Percentiles rank a stretch among this genome's conserved stretches.
These are phyloP conservation scores for Chaetoceros muelleri DNA, from an alignment of 108 stramenopile species.

Conservation along the genomic window DNA sequence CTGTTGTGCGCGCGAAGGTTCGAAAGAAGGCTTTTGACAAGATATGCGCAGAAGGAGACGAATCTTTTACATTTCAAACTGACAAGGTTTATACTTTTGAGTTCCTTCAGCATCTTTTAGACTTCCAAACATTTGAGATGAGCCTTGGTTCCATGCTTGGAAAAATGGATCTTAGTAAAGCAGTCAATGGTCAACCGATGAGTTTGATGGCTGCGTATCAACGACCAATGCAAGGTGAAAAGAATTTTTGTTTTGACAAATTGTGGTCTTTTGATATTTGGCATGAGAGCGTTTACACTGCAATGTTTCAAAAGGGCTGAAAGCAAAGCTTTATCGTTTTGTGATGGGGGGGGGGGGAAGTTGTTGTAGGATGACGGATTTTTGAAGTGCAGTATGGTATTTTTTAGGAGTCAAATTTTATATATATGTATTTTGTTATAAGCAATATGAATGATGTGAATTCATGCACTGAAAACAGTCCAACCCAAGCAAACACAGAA, in stretches of 20 bases:
- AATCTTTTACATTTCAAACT: constrained; percentile 29
- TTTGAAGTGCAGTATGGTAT: too few relatives aligned
- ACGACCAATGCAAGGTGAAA: constrained; percentile 2
- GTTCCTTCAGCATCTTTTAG: constrained; percentile 75
- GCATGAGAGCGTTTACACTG: constrained; percentile 46
- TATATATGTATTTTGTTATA: too few relatives aligned
- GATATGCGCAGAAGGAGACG: constrained; percentile 10
- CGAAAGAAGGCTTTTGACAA: constrained; percentile 70
- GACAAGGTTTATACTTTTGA: constrained; percentile 74
- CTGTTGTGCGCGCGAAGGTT: constrained; percentile 31
- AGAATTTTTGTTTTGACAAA: not conserved
- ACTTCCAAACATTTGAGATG: constrained; percentile 62
- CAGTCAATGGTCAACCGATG: constrained; percentile 62
- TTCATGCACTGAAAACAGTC: too few relatives aligned
- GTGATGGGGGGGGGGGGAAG: too few relatives aligned
- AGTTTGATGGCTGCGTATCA: constrained; percentile 38
- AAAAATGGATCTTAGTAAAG: constrained; percentile 33
- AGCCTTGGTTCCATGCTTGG: constrained; percentile 58
- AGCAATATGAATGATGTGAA: too few relatives aligned
- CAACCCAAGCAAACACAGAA: too few relatives aligned
- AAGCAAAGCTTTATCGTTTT: too few relatives aligned
- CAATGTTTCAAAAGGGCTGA: not conserved
- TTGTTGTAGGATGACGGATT: too few relatives aligned
- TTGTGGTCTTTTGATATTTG: constrained; percentile 79
- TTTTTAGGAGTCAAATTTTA: too few relatives aligned